Evolutionary conservation across 164 flowering plant species (phyloP).

Genomic region (Euptelea pleiosperma): DNA sequence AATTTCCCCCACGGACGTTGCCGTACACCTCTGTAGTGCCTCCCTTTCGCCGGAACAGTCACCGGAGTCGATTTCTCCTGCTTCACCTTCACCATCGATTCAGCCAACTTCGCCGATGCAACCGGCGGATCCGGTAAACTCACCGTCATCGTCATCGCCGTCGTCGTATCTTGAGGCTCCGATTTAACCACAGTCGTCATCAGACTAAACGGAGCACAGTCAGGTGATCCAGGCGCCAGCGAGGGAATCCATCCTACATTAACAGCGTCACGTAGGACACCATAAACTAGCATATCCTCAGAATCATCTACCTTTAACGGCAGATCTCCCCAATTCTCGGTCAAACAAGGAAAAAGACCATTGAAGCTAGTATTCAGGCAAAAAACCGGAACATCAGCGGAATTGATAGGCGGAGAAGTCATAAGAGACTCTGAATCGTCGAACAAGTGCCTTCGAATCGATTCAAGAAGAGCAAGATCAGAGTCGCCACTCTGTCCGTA

Average conservation of each 20-base stretch:
- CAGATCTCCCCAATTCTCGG: constrained; percentile 67
- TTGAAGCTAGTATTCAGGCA: constrained; percentile 49
- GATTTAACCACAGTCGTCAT: constrained; percentile 14
- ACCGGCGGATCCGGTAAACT: constrained; percentile 3
- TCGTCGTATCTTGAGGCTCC: constrained; percentile 22
- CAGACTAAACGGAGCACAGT: background rate
- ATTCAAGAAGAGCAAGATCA: constrained; percentile 42
- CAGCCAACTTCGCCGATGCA: background rate
- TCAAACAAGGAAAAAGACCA: constrained; percentile 45
- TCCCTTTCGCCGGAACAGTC: constrained; percentile 19
- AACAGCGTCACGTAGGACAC: constrained; percentile 53
- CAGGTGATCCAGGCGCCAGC: background rate
- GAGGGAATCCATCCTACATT: constrained; percentile 58
- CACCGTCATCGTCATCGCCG: constrained; percentile 1
- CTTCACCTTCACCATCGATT: background rate
- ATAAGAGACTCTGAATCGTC: constrained; percentile 28
- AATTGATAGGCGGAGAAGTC: background rate
- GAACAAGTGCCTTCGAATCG: constrained; percentile 42
- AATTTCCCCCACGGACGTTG: constrained; percentile 36
- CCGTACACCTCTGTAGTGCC: constrained; percentile 34
- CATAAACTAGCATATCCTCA: constrained; percentile 68
- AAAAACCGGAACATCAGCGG: constrained; percentile 19
- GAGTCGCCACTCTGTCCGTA: constrained; percentile 18
- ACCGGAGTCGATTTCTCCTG: constrained; percentile 6
- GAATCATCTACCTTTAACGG: constrained; percentile 68